A percentile compares a stretch with the other conserved stretches of the same genome.
Conservation (phyloP, 2,329 filamentous ascomycete genomes). For the Pseudogymnoascus sp. region DNA sequence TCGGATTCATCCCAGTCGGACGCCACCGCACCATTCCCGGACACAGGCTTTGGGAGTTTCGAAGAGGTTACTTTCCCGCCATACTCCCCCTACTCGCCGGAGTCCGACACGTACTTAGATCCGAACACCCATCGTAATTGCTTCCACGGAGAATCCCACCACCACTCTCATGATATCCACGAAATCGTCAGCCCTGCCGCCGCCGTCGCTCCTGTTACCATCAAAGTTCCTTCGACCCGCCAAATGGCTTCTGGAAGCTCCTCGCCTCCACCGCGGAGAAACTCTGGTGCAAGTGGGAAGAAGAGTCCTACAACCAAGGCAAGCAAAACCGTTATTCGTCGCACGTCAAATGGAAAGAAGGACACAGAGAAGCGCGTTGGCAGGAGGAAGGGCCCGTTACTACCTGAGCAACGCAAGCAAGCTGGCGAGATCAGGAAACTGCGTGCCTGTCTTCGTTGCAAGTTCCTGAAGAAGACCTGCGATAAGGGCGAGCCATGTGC, state of each 20-base stretch:
- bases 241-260: conserved; percentile 54
- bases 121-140: conserved; percentile 49
- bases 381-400: conserved; percentile 77
- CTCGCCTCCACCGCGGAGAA: conserved; percentile 58
- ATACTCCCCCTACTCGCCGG: conserved; percentile 73
- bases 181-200: conserved; percentile 60
- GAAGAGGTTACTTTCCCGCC: conserved; percentile 63
- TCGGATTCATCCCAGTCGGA: conserved; percentile 79
- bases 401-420: conserved; percentile 91
- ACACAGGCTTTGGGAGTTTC: conserved; percentile 62
- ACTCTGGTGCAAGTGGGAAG: conserved; percentile 58
- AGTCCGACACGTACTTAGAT: conserved; percentile 67
- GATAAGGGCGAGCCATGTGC: conserved; percentile 95
- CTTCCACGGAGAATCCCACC: conserved; percentile 47
- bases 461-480: conserved; percentile 98
- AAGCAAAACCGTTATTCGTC: conserved; percentile 74
- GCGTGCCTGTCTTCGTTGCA: conserved; percentile 87
- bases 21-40: conserved; percentile 48
- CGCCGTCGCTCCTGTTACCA: conserved; percentile 59
- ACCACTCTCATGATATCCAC: conserved; percentile 37
- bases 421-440: conserved; percentile 95
- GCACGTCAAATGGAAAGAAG: conserved; percentile 64
- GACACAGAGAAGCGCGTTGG: conserved; percentile 91
- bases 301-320: conserved; percentile 57
- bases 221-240: conserved; percentile 53